phyloP scores from a whole-genome alignment of 352 stramenopile species.

The Pythium diclinum region DNA sequence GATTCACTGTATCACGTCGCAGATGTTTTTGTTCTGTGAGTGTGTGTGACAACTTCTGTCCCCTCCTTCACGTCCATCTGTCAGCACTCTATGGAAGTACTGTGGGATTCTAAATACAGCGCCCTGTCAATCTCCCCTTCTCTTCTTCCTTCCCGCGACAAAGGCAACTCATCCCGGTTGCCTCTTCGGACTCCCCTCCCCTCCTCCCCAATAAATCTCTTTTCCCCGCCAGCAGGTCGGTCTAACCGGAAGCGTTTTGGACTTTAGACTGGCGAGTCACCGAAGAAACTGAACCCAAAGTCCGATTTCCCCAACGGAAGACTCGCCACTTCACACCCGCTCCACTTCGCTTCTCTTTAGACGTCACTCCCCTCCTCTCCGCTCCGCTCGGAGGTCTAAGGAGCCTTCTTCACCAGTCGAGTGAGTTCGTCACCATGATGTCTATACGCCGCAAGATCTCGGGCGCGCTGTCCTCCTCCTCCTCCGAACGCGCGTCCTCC shows the following conservation, averaged over 20 bases:
- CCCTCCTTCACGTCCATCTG: background rate
- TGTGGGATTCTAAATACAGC: background rate
- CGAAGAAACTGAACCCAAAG: background rate
- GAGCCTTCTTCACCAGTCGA: background rate
- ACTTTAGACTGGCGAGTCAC: background rate
- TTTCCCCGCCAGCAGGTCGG: background rate
- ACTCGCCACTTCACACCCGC: background rate
- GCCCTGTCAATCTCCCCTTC: background rate
- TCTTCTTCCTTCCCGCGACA: background rate
- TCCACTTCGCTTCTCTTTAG: background rate
- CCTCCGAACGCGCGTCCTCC: background rate
- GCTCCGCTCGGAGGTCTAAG: background rate
- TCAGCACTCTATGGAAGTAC: background rate
- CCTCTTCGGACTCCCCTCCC: background rate
- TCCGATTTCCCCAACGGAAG: background rate
- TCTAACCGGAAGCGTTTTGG: background rate
- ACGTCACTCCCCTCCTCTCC: background rate
- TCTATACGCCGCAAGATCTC: constrained; percentile 19
- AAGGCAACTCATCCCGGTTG: background rate
- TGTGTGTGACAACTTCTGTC: too few relatives aligned
- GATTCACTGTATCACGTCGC: background rate
- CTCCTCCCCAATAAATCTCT: background rate
- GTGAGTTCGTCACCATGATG: constrained; percentile 15
- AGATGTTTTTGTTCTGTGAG: background rate
- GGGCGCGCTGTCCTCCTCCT: constrained; percentile 11